phyloP scores from a whole-genome alignment of 2,329 filamentous ascomycete species.

The Capronia coronata region DNA sequence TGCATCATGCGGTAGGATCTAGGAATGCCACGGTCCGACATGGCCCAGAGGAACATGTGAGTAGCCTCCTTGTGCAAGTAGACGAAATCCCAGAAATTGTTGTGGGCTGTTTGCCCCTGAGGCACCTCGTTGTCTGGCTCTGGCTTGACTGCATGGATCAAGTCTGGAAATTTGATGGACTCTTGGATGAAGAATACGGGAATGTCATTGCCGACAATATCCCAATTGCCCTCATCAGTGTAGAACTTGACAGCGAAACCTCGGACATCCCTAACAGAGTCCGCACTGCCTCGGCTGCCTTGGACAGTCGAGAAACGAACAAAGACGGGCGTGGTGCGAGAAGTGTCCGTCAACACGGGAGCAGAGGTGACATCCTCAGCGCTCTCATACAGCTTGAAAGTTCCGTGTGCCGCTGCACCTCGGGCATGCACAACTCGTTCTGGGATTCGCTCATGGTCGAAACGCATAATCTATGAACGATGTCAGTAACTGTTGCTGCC shows the following conservation, averaged over 20 bases:
- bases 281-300: slow-evolving; percentile 66
- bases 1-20: slow-evolving; percentile 79
- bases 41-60: slow-evolving; percentile 74
- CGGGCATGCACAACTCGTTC: slow-evolving; percentile 63
- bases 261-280: slow-evolving; percentile 76
- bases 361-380: slow-evolving; percentile 58
- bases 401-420: slow-evolving; percentile 59
- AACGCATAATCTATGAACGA: slow-evolving; percentile 49
- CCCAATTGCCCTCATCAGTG: slow-evolving; percentile 71
- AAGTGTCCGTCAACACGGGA: slow-evolving; percentile 61
- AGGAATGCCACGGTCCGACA: slow-evolving; percentile 68
- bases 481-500: neutral
- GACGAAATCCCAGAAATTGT: slow-evolving; percentile 72
- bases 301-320: slow-evolving; percentile 72
- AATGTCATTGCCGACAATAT: slow-evolving; percentile 67
- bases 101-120: slow-evolving; percentile 63
- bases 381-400: slow-evolving; percentile 60
- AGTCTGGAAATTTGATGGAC: slow-evolving; percentile 50
- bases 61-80: slow-evolving; percentile 63
- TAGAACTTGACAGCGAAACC: slow-evolving; percentile 76
- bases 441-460: slow-evolving; percentile 68
- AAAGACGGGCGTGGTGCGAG: slow-evolving; percentile 61
- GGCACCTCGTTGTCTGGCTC: slow-evolving; percentile 65
- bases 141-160: slow-evolving; percentile 55
- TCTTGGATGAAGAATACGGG: slow-evolving; percentile 73